Evolutionary conservation across 2,329 filamentous ascomycete genomes (phyloP), one percentile per base, ranked within the genome.

Genomic region (Lecanicillium sp.): DNA sequence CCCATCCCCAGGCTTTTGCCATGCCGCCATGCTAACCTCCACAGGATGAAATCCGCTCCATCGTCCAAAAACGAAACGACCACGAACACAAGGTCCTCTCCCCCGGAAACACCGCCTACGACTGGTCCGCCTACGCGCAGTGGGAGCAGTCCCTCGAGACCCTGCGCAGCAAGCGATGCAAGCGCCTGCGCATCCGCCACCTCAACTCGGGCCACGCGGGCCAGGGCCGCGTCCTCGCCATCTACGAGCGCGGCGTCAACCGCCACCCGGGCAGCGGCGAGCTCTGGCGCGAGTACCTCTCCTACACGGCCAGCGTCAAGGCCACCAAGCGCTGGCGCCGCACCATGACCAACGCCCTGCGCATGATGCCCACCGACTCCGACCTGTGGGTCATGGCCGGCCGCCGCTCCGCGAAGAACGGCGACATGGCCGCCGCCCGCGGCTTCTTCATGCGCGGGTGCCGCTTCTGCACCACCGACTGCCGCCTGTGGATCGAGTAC

Each of bases 1-100:
- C n/a, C n/a, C n/a, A n/a, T n/a, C 22, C 40, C 17, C 33, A 41
- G 12, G 37, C 36, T 33, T 17, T 35, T 30, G 29, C 17, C n/a
- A n/a, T n/a, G n/a, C n/a, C n/a, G n/a, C n/a, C n/a, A n/a, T n/a
- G n/a, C n/a, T 35, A 32, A 13, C 18, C n/a, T 36, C 6, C 19
- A 6, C 52, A 92, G 80, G 85, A 94, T 49, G 90, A 98, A 61
- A 95, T 98, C 57, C 77, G 79, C 45, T 82, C 83, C 33, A 88
- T 98, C 48, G 83, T 94, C 37, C 81, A 82, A 56, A 95, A 92
- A 61, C 81, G 92, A 51, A 94, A 87, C 55, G 85, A 94, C 52
- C 94, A 89, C 58, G 92, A 98, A 61, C 90, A 96, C 64, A 84
- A 81, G 42, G 77, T 97, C 49, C 85, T 95, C 45, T 81, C 87